Conservation (phyloP, 2,329 filamentous ascomycete genomes). For the Sphaerulina vaccinii region DNA sequence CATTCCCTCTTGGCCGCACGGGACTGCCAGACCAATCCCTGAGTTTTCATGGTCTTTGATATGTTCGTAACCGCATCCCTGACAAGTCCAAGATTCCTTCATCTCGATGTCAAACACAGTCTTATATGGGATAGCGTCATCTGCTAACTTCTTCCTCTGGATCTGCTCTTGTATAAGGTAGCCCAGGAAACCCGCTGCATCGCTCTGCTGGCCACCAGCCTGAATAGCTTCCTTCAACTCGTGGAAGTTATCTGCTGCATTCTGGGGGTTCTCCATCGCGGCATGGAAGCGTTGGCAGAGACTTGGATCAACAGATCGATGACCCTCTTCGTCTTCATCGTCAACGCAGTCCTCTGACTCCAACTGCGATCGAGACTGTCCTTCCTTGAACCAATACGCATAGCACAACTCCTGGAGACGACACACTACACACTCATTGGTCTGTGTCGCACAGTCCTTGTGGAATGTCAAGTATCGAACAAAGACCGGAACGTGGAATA, state of each 20-base stretch:
- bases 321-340: neutral
- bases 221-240: slow-evolving; percentile 2
- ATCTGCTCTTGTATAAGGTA: slow-evolving; percentile 12
- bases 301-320: too few relatives aligned
- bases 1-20: too few relatives aligned
- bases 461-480: slow-evolving; percentile 1
- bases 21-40: too few relatives aligned
- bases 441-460: neutral
- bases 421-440: slow-evolving; percentile 10
- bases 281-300: too few relatives aligned
- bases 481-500: too few relatives aligned
- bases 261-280: too few relatives aligned
- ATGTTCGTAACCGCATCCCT: neutral
- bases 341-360: neutral
- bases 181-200: slow-evolving; percentile 9
- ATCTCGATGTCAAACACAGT: slow-evolving; percentile 7
- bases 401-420: slow-evolving; percentile 14
- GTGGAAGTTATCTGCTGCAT: neutral
- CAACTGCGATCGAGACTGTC: neutral
- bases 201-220: neutral
- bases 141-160: neutral
- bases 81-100: slow-evolving; percentile 10
- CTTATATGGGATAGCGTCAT: slow-evolving; percentile 3
- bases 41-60: neutral
- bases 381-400: too few relatives aligned